Base-by-base conservation (phyloP, 352 stramenopile genomes). In the Pseudoperonospora humuli region DNA sequence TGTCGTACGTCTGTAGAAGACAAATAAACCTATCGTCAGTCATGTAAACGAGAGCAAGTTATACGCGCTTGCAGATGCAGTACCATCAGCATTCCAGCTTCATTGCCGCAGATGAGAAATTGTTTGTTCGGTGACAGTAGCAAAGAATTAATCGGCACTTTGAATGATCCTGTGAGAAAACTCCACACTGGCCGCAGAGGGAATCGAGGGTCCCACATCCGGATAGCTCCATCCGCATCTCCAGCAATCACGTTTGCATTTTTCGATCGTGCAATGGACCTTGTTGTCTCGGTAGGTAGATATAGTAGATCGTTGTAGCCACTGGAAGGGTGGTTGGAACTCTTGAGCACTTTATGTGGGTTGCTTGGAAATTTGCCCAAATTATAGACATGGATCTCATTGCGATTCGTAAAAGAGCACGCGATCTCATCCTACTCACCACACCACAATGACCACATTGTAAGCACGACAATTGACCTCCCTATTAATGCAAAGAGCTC, bases 271-370 rank as follows among this genome's bases (percentile, higher is more conserved):
- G 34, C 17, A 7, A 33, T 57, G 0, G 49, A 0, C 20, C 36
- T 5, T 5, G 47, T 35, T 15, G 19, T 18, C 25, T 46, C 27
- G 1, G 26, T 36, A 29, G 56, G 45, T 9, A 82, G 27, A 46
- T 78, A 90, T 13, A 87, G 28, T n/a, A 90, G 28, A 44, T 86
- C 75, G n/a, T 75, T 84, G 61, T 90, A 90, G 5, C 78, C 78
- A 15, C 65, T 75, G 0, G 75, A 84, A 15, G 78, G 74, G n/a
- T 75, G 73, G 39, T 66, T 90, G 19, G 60, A 69, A 14, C 67
- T 68, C 43, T 81, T 81, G 13, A 90, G 49, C 8, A 90, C 49
- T 32, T 62, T 66, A 38, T 81, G 59, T 5, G 78, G 70, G 25
- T 75, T 72, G 7, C 39, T 67, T 2, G 75, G 78, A 17, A 90